Base-by-base conservation (phyloP, 192 early-diverging fungal species). In the Chytriomyces confervae region DNA sequence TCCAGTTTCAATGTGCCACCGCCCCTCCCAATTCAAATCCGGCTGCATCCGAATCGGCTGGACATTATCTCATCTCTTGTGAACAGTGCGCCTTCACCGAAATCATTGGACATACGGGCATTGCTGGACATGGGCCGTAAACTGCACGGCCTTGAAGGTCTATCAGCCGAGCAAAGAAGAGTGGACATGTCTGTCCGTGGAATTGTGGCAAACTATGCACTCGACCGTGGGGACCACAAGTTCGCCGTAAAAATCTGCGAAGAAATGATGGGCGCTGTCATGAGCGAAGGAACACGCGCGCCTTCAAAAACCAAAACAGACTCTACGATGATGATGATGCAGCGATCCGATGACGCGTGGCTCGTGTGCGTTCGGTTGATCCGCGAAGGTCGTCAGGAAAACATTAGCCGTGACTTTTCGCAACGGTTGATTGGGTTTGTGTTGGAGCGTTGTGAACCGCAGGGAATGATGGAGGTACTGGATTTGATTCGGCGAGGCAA, bases 1-100 rank as follows among this genome's bases (percentile, higher is more conserved):
- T 88, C 43, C 24, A 77, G 69, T 51, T 79, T 85, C 9, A 86
- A 84, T 8, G 84, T 86, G 7, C 69, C 78, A 7, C 73, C 77
- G 7, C 84, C 92, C n/a, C 84, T 92, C 36, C 93, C 93, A 1
- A 87, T 94, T 50, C 92, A 94, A 79, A 86, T 94, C 46, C 83
- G 93, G n/a, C 82, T 88, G 18, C 81, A 85, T 3, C 72, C 83
- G 50, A 80, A 94, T 66, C 88, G 88, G 16, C 72, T 94, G 2
- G 85, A 87, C 4, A 77, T 94, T 13, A 88, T 94, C 11, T 78
- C 84, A 16, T 86, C 85, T 36, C 62, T 76, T n/a, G 74, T 76
- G 20, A 66, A 76, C 36, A 66, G 50, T 64, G 18, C 70, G 20
- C 24, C 9, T 5, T n/a, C 46, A 43, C 81, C 85, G 50, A 73